These are phyloP conservation scores for Pyrenochaeta sp. DNA, from an alignment of 2,329 filamentous ascomycete species.

Conservation along the genomic window DNA sequence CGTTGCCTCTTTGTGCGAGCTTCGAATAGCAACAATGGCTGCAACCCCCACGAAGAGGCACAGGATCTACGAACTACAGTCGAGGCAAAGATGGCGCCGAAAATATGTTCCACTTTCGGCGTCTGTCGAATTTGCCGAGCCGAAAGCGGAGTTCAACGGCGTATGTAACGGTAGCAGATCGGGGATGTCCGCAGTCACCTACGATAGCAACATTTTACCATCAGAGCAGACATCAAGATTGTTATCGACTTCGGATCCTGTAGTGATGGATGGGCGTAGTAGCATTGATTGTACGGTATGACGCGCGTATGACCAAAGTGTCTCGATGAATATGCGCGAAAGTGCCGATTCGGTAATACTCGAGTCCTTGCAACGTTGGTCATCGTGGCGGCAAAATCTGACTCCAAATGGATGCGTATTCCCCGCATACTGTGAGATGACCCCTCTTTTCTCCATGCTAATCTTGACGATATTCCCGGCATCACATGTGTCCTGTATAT, in stretches of 20 bases:
- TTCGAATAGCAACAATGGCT: conserved; percentile 3
- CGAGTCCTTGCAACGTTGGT: conserved; percentile 3
- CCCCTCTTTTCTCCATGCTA: conserved; percentile 8
- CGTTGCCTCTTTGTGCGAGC: neutral
- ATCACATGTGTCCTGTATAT: neutral
- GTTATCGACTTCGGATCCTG: neutral
- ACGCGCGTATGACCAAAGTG: conserved; percentile 1
- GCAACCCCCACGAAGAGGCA: conserved; percentile 16
- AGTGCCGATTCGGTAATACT: neutral
- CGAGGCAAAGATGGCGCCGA: neutral
- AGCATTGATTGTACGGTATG: neutral
- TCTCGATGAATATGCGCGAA: conserved; percentile 1
- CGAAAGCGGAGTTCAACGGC: conserved; percentile 11
- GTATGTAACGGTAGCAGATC: conserved; percentile 1
- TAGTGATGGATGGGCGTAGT: neutral
- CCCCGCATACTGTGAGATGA: conserved; percentile 17
- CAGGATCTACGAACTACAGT: conserved; percentile 15
- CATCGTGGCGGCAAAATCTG: conserved; percentile 10
- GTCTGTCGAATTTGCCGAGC: neutral
- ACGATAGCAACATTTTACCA: neutral
- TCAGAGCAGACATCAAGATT: neutral
- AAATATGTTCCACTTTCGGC: neutral
- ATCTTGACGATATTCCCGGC: conserved; percentile 7
- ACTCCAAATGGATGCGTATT: conserved; percentile 8
- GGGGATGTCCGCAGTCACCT: neutral